A percentile compares a stretch with the other conserved stretches of the same genome.
phyloP scores from a whole-genome alignment of 192 early-diverging fungal genomes.

The Coemansia sp. region DNA sequence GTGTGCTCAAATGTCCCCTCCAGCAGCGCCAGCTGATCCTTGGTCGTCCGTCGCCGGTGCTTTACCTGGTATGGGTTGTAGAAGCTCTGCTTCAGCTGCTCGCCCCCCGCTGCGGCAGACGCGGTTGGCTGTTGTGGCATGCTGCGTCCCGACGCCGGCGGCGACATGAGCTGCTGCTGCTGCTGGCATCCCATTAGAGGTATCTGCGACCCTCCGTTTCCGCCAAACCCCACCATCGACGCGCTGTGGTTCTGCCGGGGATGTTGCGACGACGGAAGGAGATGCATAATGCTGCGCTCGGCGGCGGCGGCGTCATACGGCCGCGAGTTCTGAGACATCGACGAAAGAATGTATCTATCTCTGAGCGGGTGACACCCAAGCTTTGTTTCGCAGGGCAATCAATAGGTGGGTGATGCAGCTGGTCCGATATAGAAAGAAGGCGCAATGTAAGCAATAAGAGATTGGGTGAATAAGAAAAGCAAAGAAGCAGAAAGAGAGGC shows the following conservation, averaged over 20 bases:
- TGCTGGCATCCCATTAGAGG: neutral
- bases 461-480: neutral
- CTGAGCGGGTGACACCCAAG: neutral
- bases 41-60: constrained; percentile 73
- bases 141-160: constrained; percentile 5
- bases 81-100: constrained; percentile 70
- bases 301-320: constrained; percentile 22
- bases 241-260: constrained; percentile 7
- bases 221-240: neutral
- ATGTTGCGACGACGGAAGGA: constrained; percentile 14
- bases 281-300: constrained; percentile 17
- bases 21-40: constrained; percentile 70
- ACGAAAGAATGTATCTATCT: constrained; percentile 2
- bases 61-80: constrained; percentile 82
- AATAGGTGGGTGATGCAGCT: neutral
- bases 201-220: neutral
- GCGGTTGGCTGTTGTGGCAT: constrained; percentile 10
- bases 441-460: neutral
- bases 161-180: constrained; percentile 21
- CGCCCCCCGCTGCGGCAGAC: constrained; percentile 18
- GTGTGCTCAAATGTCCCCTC: constrained; percentile 70
- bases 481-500: neutral
- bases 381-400: constrained; percentile 5
- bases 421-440: constrained; percentile 2
- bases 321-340: constrained; percentile 27